Evolutionary conservation across 2,329 filamentous ascomycete genomes (phyloP), one percentile per base, ranked within the genome.

Genomic region (Venturia oleaginea): DNA sequence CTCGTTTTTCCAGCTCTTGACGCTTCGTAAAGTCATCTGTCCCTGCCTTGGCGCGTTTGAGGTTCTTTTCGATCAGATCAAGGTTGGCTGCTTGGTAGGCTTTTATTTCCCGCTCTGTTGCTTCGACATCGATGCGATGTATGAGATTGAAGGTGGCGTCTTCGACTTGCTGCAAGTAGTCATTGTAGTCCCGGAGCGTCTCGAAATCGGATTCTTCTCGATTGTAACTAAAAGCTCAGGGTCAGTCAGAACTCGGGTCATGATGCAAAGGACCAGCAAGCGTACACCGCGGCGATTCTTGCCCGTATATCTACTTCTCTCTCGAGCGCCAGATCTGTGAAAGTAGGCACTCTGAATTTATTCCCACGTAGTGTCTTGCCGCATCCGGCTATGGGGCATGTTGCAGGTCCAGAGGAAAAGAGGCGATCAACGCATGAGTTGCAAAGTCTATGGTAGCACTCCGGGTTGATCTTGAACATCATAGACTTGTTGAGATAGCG

Each of bases 361-460:
- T 87, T 85, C 71, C 92, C 90, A 1, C 94, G 88, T 6, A 99
- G 82, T 0, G 92, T 97, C 75, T 90, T 88, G 73, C 86, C 85
- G 78, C 94, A 99, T 48, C 89, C 90, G 0, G 91, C 90, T 65
- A 97, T 91, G 0, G 94, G 94, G 73, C 95, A 99, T 67, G 92
- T 90, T 64, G 92, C 91, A 0, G 94, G 94, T 0, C 94, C 94
- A 64, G 91, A 87, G 42, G 89, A 89, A 82, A 97, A 99, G 71
- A 97, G 90, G 64, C 93, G 89, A 76, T 93, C 90, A 51, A 97
- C 92, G 79, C 94, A 99, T 65, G 90, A 92, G 75, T 91, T 89
- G 81, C 94, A 99, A 91, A 99, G 97, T 70, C 91, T 91, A 81
- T 99, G 94, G 81, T 99, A 99, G 84, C 94, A 99, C 81, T 96